These are phyloP conservation scores for Aurantiochytrium sp. DNA, from an alignment of 108 stramenopile genomes.

Conservation along the genomic window DNA sequence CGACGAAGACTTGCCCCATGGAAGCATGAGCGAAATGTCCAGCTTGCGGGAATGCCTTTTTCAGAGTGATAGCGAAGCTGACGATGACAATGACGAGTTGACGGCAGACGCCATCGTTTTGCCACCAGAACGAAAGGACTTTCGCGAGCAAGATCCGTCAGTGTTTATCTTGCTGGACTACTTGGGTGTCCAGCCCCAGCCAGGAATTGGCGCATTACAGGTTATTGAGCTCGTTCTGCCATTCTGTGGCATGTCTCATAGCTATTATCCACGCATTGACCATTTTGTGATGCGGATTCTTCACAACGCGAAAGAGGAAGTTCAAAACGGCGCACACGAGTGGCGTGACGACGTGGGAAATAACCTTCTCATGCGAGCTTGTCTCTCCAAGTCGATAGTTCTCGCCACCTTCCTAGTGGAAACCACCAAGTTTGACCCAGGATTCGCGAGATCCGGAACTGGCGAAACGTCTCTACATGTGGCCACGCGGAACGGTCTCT, in stretches of 20 bases:
- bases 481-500: not conserved
- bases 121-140: not conserved
- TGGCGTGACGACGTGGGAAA: not conserved
- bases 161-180: not conserved
- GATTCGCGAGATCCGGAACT: not conserved
- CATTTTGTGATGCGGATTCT: slow-evolving; percentile 7
- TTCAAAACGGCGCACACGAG: not conserved
- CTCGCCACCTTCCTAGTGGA: not conserved
- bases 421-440: not conserved
- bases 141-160: not conserved
- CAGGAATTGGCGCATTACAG: not conserved
- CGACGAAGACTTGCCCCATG: not conserved
- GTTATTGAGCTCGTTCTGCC: not conserved
- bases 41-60: not conserved
- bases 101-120: not conserved
- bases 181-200: not conserved
- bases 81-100: not conserved
- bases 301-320: not conserved
- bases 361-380: not conserved
- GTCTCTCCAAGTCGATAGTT: not conserved
- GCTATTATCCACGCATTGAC: not conserved
- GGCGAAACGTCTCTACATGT: not conserved
- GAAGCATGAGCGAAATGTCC: not conserved
- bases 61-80: not conserved
- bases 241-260: not conserved